These are phyloP conservation scores for Nemophila menziesii DNA, from an alignment of 257 asterid species.

Conservation along the genomic window DNA sequence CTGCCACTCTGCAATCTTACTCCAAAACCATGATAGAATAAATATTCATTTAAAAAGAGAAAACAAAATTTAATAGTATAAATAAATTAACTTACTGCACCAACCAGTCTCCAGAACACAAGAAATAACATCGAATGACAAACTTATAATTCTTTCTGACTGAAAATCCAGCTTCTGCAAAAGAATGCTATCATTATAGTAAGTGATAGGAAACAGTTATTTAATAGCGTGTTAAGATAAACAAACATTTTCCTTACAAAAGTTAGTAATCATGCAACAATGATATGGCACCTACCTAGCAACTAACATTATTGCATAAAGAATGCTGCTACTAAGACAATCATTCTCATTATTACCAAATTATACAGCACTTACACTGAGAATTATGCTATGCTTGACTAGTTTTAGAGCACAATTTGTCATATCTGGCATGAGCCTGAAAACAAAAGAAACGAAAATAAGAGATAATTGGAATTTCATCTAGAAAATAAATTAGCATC, in stretches of 20 bases:
- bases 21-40: slow-evolving; percentile 4
- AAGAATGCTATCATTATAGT: too few relatives aligned
- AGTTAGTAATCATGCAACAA: too few relatives aligned
- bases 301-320: not conserved
- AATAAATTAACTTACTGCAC: slow-evolving; percentile 32
- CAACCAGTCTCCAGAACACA: slow-evolving; percentile 31
- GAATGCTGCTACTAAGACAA: not conserved
- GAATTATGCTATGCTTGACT: slow-evolving; percentile 20
- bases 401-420: slow-evolving; percentile 17
- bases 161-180: slow-evolving; percentile 26
- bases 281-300: not conserved
- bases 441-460: slow-evolving; percentile 8
- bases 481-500: slow-evolving; percentile 4
- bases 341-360: not conserved
- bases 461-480: not conserved
- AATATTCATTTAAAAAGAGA: not conserved
- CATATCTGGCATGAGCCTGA: slow-evolving; percentile 32
- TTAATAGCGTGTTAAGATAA: too few relatives aligned
- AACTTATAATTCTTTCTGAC: slow-evolving; percentile 27
- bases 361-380: slow-evolving; percentile 18
- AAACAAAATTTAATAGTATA: too few relatives aligned
- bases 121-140: slow-evolving; percentile 30
- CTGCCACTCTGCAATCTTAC: slow-evolving; percentile 38
- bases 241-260: too few relatives aligned
- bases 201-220: too few relatives aligned